Conservation (phyloP, 345 rosid genomes). For the Cardamine chenopodiifolia region DNA sequence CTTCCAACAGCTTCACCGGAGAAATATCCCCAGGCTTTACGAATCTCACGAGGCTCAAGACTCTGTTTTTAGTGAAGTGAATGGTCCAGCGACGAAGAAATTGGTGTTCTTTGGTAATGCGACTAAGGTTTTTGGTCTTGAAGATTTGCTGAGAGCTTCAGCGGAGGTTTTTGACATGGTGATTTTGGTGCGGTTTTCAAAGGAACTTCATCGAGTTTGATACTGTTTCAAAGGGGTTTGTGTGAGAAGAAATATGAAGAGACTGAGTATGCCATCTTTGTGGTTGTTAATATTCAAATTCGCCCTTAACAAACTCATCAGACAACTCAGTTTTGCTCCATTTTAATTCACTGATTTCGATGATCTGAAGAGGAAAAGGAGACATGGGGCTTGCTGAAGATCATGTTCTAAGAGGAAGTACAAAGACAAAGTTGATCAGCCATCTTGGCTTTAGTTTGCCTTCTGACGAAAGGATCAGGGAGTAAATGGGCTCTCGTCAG, state of each 20-base stretch:
- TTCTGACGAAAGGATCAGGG: conserved; percentile 50
- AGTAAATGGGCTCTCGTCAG: conserved; percentile 54
- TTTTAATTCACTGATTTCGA: conserved; percentile 32
- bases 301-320: conserved; percentile 3
- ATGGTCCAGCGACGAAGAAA: conserved; percentile 41
- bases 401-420: conserved; percentile 87
- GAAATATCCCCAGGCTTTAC: conserved; percentile 52
- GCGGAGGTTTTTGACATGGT: conserved; percentile 90
- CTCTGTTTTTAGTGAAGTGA: conserved; percentile 52
- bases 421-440: conserved; percentile 80
- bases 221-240: conserved; percentile 64
- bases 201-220: too few relatives aligned
- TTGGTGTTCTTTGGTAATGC: conserved; percentile 72
- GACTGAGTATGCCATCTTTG: conserved; percentile 65
- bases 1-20: conserved; percentile 66
- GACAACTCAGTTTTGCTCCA: conserved; percentile 25
- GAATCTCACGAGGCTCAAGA: conserved; percentile 66
- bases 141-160: conserved; percentile 82
- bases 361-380: conserved; percentile 84
- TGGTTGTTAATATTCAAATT: conserved; percentile 19
- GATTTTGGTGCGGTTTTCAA: too few relatives aligned
- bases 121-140: conserved; percentile 63
- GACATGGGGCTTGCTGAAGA: conserved; percentile 92
- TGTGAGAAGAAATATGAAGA: conserved; percentile 87
- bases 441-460: conserved; percentile 95